phyloP scores from a whole-genome alignment of 78 protist genomes.

The Diacronema lutheri region DNA sequence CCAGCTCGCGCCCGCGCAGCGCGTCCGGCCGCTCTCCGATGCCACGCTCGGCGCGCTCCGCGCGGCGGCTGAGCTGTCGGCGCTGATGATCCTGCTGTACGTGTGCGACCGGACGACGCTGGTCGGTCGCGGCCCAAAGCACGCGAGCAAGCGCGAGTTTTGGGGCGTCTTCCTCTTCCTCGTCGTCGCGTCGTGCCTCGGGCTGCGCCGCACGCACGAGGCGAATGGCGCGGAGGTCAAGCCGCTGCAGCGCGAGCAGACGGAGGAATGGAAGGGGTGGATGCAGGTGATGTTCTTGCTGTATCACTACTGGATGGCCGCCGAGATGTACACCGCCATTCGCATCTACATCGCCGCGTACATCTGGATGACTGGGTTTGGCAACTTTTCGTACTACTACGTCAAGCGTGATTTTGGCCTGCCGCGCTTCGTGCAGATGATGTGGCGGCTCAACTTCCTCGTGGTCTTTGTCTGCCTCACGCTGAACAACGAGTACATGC shows the following conservation, averaged over 20 bases:
- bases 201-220: background rate
- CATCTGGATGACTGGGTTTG: conserved; percentile 79
- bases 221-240: background rate
- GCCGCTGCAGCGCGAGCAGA: conserved; percentile 56
- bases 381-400: conserved; percentile 48
- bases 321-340: conserved; percentile 48
- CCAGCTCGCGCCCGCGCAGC: too few relatives aligned
- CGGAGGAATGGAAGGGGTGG: conserved; percentile 79
- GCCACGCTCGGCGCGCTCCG: background rate
- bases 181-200: background rate
- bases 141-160: background rate
- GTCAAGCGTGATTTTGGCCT: conserved; percentile 3
- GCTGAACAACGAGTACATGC: conserved; percentile 39
- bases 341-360: conserved; percentile 69
- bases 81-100: background rate
- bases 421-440: conserved; percentile 28
- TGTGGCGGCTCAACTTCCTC: conserved; percentile 57
- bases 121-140: background rate
- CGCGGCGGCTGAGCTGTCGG: conserved; percentile 4
- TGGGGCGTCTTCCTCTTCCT: background rate
- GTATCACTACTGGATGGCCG: conserved; percentile 64
- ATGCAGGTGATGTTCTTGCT: conserved; percentile 69
- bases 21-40: too few relatives aligned
- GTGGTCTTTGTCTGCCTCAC: conserved; percentile 26
- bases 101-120: conserved; percentile 31